phyloP scores from a whole-genome alignment of 306 rosid genomes.

The Dicorynia guianensis region DNA sequence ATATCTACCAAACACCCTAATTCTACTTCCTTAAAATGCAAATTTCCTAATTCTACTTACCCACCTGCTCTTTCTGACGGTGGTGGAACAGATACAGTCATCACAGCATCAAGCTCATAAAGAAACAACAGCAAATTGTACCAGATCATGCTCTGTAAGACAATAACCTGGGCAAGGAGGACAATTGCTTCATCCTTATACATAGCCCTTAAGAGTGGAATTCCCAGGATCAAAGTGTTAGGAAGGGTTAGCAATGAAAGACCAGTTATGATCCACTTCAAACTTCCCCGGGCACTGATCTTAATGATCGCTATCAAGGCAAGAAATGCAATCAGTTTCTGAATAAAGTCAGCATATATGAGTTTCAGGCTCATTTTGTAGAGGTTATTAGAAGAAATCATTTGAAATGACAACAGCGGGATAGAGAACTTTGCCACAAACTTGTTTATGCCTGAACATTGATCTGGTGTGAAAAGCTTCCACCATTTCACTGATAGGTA shows the following conservation, averaged over 20 bases:
- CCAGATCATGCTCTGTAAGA: slow-evolving; percentile 90
- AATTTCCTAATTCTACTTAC: slow-evolving; percentile 31
- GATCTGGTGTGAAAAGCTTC: slow-evolving; percentile 92
- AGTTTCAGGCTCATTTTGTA: slow-evolving; percentile 82
- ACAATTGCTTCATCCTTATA: slow-evolving; percentile 66
- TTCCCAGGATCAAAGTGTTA: slow-evolving; percentile 89
- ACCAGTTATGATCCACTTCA: slow-evolving; percentile 76
- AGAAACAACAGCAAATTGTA: slow-evolving; percentile 80
- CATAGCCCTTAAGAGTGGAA: slow-evolving; percentile 91
- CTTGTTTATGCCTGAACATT: slow-evolving; percentile 91
- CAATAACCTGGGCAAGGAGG: slow-evolving; percentile 81
- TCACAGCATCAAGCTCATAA: slow-evolving; percentile 76
- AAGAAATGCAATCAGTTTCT: slow-evolving; percentile 68
- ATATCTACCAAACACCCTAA: slow-evolving; percentile 9
- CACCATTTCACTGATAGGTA: slow-evolving; percentile 89
- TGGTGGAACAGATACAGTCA: slow-evolving; percentile 60
- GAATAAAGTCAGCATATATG: slow-evolving; percentile 69
- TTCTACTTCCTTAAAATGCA: slow-evolving; percentile 9
- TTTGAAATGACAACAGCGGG: slow-evolving; percentile 88
- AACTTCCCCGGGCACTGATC: slow-evolving; percentile 64
- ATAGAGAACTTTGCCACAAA: slow-evolving; percentile 92
- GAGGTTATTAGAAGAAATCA: slow-evolving; percentile 76
- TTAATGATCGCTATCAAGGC: slow-evolving; percentile 56
- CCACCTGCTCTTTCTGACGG: slow-evolving; percentile 73
- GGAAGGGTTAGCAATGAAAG: slow-evolving; percentile 91